These are phyloP conservation scores for Blumeria graminis DNA, from an alignment of 2,329 filamentous ascomycete genomes.

Conservation along the genomic window DNA sequence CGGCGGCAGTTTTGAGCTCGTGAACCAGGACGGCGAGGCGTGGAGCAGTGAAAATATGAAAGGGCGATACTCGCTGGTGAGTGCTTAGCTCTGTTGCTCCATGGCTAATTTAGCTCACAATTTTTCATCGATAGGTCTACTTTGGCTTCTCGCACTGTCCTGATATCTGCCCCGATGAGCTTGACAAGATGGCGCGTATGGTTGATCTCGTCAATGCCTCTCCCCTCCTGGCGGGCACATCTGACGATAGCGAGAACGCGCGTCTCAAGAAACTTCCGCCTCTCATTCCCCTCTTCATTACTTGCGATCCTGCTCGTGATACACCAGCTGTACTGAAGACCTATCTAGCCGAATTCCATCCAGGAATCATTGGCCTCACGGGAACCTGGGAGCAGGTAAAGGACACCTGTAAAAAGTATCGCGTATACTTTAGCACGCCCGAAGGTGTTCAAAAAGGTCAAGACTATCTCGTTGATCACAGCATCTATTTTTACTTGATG, in stretches of 20 bases:
- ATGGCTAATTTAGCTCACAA: not conserved
- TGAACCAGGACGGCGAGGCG: slow-evolving; percentile 55
- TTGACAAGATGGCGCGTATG: slow-evolving; percentile 98
- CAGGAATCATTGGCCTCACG: slow-evolving; percentile 64
- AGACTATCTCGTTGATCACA: slow-evolving; percentile 95
- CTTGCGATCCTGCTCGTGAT: slow-evolving; percentile 83
- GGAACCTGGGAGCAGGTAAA: slow-evolving; percentile 89
- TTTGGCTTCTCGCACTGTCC: slow-evolving; percentile 97
- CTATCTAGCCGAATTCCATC: slow-evolving; percentile 82
- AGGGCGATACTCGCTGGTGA: slow-evolving; percentile 59
- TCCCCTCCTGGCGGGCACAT: slow-evolving; percentile 7
- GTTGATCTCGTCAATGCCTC: slow-evolving; percentile 42
- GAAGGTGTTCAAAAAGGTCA: slow-evolving; percentile 70
- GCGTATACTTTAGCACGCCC: slow-evolving; percentile 93
- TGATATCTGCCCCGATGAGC: slow-evolving; percentile 94
- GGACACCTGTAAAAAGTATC: slow-evolving; percentile 79
- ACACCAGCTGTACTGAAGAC: slow-evolving; percentile 60
- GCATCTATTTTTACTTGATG: slow-evolving; percentile 99
- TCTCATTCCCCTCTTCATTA: slow-evolving; percentile 62
- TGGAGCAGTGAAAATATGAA: slow-evolving; percentile 64
- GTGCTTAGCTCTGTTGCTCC: not conserved
- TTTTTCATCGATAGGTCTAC: slow-evolving; percentile 46
- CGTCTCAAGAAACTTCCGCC: slow-evolving; percentile 22
- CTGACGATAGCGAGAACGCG: slow-evolving; percentile 22
- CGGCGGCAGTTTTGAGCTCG: slow-evolving; percentile 60